Evolutionary conservation across 345 rosid species (phyloP), one percentile per base, ranked within the genome.

Genomic region (Rhizophora mangle): DNA sequence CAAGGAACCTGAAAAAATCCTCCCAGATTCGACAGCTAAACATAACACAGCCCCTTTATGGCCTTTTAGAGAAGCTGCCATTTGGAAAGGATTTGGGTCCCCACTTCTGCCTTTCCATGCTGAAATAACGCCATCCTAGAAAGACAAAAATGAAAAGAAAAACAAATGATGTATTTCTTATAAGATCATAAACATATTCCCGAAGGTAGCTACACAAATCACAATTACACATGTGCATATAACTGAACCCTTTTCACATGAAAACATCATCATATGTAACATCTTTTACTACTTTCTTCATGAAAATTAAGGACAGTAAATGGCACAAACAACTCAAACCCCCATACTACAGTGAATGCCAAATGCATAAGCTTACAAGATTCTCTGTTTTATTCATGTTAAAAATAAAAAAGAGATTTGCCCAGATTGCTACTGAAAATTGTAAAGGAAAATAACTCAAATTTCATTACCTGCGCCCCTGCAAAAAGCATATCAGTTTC

Each of bases 401-500:
- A 51, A 31, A 4, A n/a, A 18, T 6, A 30, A 43, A 60, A 13
- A 22, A 59, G 15, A 43, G 49, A 30, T 6, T 6, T 27, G 13
- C 22, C 8, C 22, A 13, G 15, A 27, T 39, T 13, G 54, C n/a
- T 0, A 8, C 18, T 6, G 6, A 22, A 15, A 34, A 47, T 30
- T 53, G 19, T 43, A 51, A 65, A 27, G 5, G 6, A 20, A 11
- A 27, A 51, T 13, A 36, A 8, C 37, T 30, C 31, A 53, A 43
- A n/a, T 60, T 10, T 9, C 62, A 62, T 79, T 73, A 89, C 90
- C 86, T 85, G 83, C 1, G 76, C 78, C 32, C 89, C 96, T 65
- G 89, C 92, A 36, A 84, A 87, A 8, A 84, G 83, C 86, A 79
- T 79, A 57, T 81, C 80, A 0, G 63, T 65, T 11, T 43, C 49